Base-by-base conservation (phyloP, 352 stramenopile genomes). In the Thraustotheca clavata region DNA sequence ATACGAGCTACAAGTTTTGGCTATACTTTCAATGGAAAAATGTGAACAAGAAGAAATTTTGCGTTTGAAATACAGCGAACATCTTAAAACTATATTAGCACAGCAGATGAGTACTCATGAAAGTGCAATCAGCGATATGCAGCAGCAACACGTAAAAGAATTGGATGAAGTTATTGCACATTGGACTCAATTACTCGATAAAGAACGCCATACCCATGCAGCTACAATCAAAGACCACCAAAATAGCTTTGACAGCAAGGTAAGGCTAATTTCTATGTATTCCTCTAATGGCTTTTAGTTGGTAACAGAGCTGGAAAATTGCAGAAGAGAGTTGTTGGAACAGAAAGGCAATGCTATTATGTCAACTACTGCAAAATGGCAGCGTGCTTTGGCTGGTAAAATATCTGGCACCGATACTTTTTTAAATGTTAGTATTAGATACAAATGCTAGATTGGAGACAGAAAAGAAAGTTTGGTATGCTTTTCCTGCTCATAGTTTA, bases 401-500 rank as follows among this genome's bases (percentile, higher is more conserved):
- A n/a, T n/a, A n/a, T n/a, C n/a, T n/a, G n/a, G n/a, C n/a, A n/a
- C n/a, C n/a, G n/a, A n/a, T n/a, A n/a, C n/a, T 14, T 14, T 22
- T 54, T 54, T 14, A 91, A 48, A 74, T 75, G 31, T 75, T 77
- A 3, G 74, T 88, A 46, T 71, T 87, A 36, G 83, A 89, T 22
- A 67, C 88, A 4, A 77, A 89, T 35, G 75, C 77, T 48, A 73
- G 83, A 4, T 57, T 89, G 0, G 76, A 88, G 18, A 57, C 77
- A 4, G 83, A 91, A 24, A 89, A 82, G 41, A 77, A 77, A 24
- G 62, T 74, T 4, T 66, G 71, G 26, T 91, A n/a, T n/a, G n/a
- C n/a, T n/a, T n/a, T n/a, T n/a, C n/a, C n/a, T n/a, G n/a, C n/a
- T n/a, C n/a, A n/a, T n/a, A n/a, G n/a, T n/a, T n/a, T n/a, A n/a